Conservation (phyloP, 305 asterid species). For the Rubia peregrina region DNA sequence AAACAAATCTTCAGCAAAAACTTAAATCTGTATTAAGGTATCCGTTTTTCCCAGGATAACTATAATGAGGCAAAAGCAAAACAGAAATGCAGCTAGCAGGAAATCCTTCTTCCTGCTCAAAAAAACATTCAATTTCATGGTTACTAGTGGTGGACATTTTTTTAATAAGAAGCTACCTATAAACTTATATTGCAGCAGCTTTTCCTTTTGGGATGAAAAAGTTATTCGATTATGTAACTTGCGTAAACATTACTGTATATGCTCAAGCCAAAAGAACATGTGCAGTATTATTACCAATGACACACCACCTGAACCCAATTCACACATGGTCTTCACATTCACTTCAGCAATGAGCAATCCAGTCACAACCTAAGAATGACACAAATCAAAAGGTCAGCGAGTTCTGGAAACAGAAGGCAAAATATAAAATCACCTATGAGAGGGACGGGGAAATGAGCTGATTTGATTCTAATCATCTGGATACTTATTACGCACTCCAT, state of each 20-base stretch:
- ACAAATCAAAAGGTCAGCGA: slow-evolving; percentile 9
- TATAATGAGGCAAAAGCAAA: too few species aligned
- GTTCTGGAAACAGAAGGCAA: not conserved
- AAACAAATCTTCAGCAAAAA: not conserved
- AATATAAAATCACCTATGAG: not conserved
- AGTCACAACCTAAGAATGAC: slow-evolving; percentile 47
- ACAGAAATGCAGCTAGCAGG: slow-evolving; percentile 1
- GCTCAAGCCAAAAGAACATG: slow-evolving; percentile 14
- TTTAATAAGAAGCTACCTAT: not conserved
- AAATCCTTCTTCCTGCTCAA: not conserved
- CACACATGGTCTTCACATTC: slow-evolving; percentile 92
- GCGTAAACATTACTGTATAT: not conserved
- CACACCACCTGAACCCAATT: slow-evolving; percentile 93
- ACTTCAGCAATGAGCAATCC: slow-evolving; percentile 97
- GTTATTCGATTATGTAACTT: not conserved
- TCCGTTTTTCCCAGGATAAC: not conserved
- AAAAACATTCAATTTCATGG: not conserved
- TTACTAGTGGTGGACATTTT: not conserved
- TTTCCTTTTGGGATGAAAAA: not conserved
- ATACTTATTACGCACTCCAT: not conserved
- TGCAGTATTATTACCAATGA: slow-evolving; percentile 51
- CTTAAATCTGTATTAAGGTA: too few species aligned
- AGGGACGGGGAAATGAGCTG: not conserved
- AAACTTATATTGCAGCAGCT: too few species aligned
- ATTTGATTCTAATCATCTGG: not conserved